These are phyloP conservation scores for Trypanosoma avium DNA, from an alignment of 208 protist species.

Conservation along the genomic window DNA sequence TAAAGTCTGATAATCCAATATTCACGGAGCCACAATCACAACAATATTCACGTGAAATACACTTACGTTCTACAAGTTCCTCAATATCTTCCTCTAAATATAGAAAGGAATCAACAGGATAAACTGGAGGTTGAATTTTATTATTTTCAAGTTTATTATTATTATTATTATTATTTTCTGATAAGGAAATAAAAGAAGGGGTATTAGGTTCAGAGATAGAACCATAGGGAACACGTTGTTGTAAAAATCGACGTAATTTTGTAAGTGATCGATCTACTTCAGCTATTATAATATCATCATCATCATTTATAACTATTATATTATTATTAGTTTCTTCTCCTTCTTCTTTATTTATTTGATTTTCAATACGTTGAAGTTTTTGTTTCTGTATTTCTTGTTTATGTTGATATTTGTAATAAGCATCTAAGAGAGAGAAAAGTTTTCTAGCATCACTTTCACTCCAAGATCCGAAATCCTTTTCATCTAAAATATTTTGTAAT, in stretches of 20 bases:
- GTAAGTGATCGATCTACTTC: slow-evolving; percentile 54
- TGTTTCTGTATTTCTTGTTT: background rate
- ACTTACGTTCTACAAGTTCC: slow-evolving; percentile 39
- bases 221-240: slow-evolving; percentile 49
- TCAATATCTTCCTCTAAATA: slow-evolving; percentile 74
- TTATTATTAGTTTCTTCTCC: slow-evolving; percentile 30
- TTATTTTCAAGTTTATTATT: background rate
- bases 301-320: too few relatives aligned
- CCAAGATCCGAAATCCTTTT: slow-evolving; percentile 12
- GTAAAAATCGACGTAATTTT: slow-evolving; percentile 43
- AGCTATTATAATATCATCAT: slow-evolving; percentile 27
- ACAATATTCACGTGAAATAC: slow-evolving; percentile 72
- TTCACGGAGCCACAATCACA: slow-evolving; percentile 51
- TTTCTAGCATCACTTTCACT: slow-evolving; percentile 5
- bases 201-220: slow-evolving; percentile 39
- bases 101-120: slow-evolving; percentile 75
- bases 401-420: slow-evolving; percentile 9
- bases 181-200: background rate
- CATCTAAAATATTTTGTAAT: slow-evolving; percentile 18
- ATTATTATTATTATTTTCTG: background rate
- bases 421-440: slow-evolving; percentile 15
- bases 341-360: slow-evolving; percentile 19
- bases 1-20: slow-evolving; percentile 63
- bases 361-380: too few relatives aligned
- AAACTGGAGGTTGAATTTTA: slow-evolving; percentile 37